Base-by-base conservation (phyloP, 2,329 filamentous ascomycete genomes). In the Ambrosiella cleistominuta region DNA sequence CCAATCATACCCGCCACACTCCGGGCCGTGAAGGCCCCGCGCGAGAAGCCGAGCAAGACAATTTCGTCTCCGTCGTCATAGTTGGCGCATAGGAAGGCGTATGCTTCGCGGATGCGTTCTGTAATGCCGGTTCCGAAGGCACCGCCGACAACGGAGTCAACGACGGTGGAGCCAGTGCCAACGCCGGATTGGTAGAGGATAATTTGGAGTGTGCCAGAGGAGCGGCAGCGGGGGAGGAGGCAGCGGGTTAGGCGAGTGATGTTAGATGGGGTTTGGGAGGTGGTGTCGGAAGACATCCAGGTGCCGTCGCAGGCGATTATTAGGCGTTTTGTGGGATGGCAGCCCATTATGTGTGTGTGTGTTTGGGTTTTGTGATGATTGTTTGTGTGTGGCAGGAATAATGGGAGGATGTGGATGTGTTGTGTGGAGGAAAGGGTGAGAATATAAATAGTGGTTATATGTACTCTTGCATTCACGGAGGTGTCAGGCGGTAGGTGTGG, bases 151-250 rank as follows among this genome's bases (percentile, higher is more conserved):
- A 81, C 61, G 50, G 70, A 70, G 59, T 79, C 75, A n/a, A 78
- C 57, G 37, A 71, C 62, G 50, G 72, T 73, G 62, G 72, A 72
- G 1, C 74, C 74, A 2, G 77, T 78, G 13, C 80, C 80, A 36
- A 82, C 77, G 17, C 80, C 80, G 7, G 77, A 76, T 64, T 81
- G 77, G 64, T 83, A 83, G 63, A 75, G 77, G 59, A 82, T 75
- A 62, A 82, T 74, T 65, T 82, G 79, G 47, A 78, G 70, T 15
- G 69, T 74, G 38, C 75, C 75, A 64, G 80, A 76, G 39, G 65
- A 68, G 64, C 27, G 27, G 27, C 74, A 76, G 44, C 65, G 69
- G 42, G 74, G 72, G 62, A 74, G 75, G 63, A 83, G 75, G 58
- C 76, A 77, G 44, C 78, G 74, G 11, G 76, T 76, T 57, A 83